phyloP scores from a whole-genome alignment of 208 protist genomes.

The Trypanosoma conorhini region DNA sequence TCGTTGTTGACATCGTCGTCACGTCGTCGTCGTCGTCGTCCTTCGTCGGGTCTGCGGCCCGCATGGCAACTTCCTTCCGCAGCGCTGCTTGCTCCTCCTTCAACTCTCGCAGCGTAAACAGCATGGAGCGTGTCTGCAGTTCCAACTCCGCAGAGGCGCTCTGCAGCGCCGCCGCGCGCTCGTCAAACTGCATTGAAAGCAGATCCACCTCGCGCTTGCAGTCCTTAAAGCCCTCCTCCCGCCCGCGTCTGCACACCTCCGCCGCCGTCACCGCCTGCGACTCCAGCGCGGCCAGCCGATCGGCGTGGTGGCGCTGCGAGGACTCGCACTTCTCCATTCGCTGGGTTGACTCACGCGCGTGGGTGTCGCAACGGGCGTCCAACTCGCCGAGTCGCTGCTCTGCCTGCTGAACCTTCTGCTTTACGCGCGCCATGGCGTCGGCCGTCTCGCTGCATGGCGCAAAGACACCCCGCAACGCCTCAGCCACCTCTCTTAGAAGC shows the following conservation, averaged over 20 bases:
- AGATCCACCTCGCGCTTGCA: conserved; percentile 1
- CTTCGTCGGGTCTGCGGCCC: background rate
- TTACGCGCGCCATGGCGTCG: background rate
- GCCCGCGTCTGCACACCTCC: background rate
- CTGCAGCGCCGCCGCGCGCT: background rate
- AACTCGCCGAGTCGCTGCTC: background rate
- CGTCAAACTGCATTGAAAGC: conserved; percentile 2
- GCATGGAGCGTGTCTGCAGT: conserved; percentile 15
- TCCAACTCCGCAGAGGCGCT: conserved; percentile 1
- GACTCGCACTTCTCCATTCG: background rate
- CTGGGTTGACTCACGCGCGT: background rate
- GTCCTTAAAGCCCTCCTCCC: conserved; percentile 6
- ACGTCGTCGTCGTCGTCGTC: background rate
- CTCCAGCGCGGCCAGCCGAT: background rate
- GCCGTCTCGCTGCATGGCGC: background rate
- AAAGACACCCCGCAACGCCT: conserved; percentile 10
- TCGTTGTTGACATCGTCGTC: background rate
- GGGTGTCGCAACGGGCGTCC: background rate
- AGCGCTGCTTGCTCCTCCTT: conserved; percentile 10
- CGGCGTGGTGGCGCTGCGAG: conserved; percentile 5
- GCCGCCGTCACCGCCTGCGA: background rate
- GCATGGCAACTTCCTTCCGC: conserved; percentile 5
- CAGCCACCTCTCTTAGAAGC: background rate
- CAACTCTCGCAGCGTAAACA: conserved; percentile 11
- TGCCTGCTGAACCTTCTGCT: conserved; percentile 6